Evolutionary conservation across 1,139 yeast genomes (phyloP).

Genomic region (Meyerozyma athensensis): DNA sequence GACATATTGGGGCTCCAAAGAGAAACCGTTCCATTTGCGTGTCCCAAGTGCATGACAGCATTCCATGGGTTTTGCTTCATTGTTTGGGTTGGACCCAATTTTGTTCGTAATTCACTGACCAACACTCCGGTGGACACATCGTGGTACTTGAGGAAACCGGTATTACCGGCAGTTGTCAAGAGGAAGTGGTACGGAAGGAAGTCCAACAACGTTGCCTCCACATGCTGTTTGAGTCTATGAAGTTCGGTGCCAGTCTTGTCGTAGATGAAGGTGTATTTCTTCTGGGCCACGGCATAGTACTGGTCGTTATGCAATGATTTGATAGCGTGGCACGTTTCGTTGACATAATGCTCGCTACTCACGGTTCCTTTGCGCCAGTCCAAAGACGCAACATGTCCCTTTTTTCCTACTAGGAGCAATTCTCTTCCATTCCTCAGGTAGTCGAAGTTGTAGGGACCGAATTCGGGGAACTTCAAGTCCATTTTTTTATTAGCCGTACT

Average conservation of each 20-base stretch:
- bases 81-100: conserved; percentile 83
- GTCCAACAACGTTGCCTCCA: conserved; percentile 78
- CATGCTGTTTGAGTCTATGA: conserved; percentile 85
- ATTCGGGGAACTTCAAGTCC: conserved; percentile 65
- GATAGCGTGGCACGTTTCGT: conserved; percentile 88
- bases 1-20: conserved; percentile 92
- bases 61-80: conserved; percentile 94
- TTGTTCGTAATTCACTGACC: conserved; percentile 80
- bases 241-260: conserved; percentile 89
- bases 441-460: conserved; percentile 83
- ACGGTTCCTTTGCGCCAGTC: conserved; percentile 91
- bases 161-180: conserved; percentile 80
- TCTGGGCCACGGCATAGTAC: conserved; percentile 95
- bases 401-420: conserved; percentile 76
- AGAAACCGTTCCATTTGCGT: conserved; percentile 87
- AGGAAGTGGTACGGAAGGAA: conserved; percentile 91
- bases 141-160: conserved; percentile 86
- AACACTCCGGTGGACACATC: conserved; percentile 92
- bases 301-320: conserved; percentile 89
- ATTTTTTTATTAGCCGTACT: conserved; percentile 72
- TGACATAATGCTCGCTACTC: conserved; percentile 75
- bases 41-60: conserved; percentile 93
- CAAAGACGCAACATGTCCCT: conserved; percentile 93
- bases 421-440: conserved; percentile 86
- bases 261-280: conserved; percentile 87